Conservation (phyloP, 1,284 basidiomycete genomes). For the Hypsizygus ulmarius region DNA sequence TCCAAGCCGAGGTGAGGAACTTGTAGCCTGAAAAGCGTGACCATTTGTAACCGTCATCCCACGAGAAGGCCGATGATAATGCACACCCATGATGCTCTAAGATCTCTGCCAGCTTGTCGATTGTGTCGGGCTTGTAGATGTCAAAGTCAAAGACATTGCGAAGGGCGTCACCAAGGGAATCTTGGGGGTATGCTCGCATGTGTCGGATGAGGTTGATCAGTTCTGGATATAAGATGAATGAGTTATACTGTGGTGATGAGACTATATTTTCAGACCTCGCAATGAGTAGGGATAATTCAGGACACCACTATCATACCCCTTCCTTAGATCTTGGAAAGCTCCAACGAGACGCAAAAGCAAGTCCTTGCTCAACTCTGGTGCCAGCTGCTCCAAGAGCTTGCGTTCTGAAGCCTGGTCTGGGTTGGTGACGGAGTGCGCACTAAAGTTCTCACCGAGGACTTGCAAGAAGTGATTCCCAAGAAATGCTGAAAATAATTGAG, state of each 20-base stretch:
- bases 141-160: constrained; percentile 71
- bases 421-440: constrained; percentile 61
- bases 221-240: constrained; percentile 37
- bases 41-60: background rate
- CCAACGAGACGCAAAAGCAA: constrained; percentile 54
- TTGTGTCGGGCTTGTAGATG: constrained; percentile 60
- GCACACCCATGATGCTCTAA: constrained; percentile 57
- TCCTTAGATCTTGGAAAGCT: constrained; percentile 60
- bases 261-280: constrained; percentile 41
- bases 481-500: constrained; percentile 45
- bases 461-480: constrained; percentile 70
- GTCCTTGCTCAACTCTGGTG: constrained; percentile 56
- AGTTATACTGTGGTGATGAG: background rate
- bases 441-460: constrained; percentile 67
- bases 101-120: constrained; percentile 56
- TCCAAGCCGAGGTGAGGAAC: constrained; percentile 53
- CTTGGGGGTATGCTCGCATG: constrained; percentile 56
- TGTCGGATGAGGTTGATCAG: constrained; percentile 63
- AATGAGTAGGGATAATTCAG: constrained; percentile 65
- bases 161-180: constrained; percentile 52
- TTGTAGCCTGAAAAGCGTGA: constrained; percentile 38
- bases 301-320: constrained; percentile 53
- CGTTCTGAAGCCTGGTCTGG: constrained; percentile 62
- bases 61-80: background rate
- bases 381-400: constrained; percentile 55